Base-by-base conservation (phyloP, 2,329 filamentous ascomycete species). In the Curvularia hawaiiensis region DNA sequence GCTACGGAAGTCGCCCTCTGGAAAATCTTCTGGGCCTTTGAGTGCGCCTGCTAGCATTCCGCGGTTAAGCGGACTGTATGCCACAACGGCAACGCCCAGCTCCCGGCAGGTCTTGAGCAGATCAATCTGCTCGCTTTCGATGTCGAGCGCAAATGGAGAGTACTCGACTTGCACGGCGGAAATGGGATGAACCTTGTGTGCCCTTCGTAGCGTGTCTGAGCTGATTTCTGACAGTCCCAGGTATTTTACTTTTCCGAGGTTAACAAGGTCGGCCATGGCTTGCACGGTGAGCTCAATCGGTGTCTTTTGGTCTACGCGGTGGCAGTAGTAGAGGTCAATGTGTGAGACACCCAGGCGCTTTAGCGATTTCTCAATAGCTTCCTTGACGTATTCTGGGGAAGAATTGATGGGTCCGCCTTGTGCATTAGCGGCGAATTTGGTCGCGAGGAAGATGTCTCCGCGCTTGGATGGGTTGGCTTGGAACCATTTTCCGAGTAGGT, bases 251-350 rank as follows among this genome's bases (percentile, higher is more conserved):
- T 85, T 85, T 31, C 83, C 83, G 48, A 68, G 67, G 86, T 82
- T 76, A 1, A 84, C 82, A 31, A 90, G 68, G 68, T 90, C 77
- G 3, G 58, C 80, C 77, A 86, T 76, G 14, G 76, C 81, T 44
- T 78, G 67, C 3, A 85, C 74, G 0, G 82, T 86, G 65, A 77
- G 75, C 65, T 81, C 79, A 47, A 82, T 73, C 2, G 79, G 79
- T 5, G 78, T 80, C 58, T 73, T 75, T 40, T 64, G 62, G 58
- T 82, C 78, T 24, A 80, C 64, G 4, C 79, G 76, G 60, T 81
- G 79, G 47, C 66, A 70, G 60, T 78, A 78, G 70, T 80, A 81
- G 7, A 82, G 69, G 62, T 82, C 79, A 24, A 82, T 70, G 83
- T 1, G 79, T 6, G 71, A 53, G 10, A 80, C 41, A 1, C 77